These are phyloP conservation scores for Oryza glumipatula DNA, from an alignment of 176 grass and related monocot genomes.

Conservation along the genomic window DNA sequence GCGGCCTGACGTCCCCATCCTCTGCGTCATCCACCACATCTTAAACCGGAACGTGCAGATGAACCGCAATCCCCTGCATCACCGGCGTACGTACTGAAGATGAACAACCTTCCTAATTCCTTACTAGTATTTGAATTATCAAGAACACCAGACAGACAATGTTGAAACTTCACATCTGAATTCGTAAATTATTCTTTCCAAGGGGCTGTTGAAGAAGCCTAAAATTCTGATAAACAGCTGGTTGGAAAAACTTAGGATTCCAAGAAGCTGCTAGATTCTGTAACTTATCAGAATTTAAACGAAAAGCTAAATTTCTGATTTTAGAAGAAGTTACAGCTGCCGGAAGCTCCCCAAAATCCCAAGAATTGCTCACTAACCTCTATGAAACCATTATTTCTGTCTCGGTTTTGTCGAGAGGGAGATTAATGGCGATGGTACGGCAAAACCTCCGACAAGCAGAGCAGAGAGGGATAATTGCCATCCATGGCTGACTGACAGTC, in stretches of 20 bases:
- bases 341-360: no score
- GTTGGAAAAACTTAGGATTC: no score
- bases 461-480: background rate
- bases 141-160: background rate
- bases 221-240: no score
- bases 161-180: background rate
- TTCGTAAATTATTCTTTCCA: no score
- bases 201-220: no score
- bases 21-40: constrained; percentile 96
- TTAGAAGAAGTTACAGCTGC: no score
- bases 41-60: constrained; percentile 93
- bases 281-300: no score
- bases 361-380: background rate
- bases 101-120: background rate
- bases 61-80: constrained; percentile 59
- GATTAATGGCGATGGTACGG: no score
- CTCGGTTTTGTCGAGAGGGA: background rate
- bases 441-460: no score
- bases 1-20: constrained; percentile 68
- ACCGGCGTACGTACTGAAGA: background rate
- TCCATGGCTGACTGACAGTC: background rate
- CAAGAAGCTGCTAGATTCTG: no score
- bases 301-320: no score
- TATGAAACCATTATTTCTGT: background rate
- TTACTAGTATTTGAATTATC: background rate